Base-by-base conservation (phyloP, 148 eudicot species). In the Mesembryanthemum crystallinum region DNA sequence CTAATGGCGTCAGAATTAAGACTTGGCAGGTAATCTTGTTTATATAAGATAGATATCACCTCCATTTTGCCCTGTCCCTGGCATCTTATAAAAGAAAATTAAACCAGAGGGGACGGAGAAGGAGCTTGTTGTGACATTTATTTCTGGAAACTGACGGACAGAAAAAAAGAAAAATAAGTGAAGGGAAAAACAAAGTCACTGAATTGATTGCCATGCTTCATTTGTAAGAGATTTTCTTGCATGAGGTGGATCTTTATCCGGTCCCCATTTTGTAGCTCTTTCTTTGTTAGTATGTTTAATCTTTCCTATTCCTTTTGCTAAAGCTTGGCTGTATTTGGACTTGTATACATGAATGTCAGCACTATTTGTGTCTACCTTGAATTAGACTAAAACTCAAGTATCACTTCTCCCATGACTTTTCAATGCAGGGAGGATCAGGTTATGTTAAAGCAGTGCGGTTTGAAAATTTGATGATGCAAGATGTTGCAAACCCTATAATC, bases 1-100 rank as follows among this genome's bases (percentile, higher is more conserved):
- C 90, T 27, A 95, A 95, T 81, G 99, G 99, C 35, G 87, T 91
- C 64, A 83, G 97, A 74, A 91, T 92, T 75, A 92, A 92, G 85
- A 95, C 99, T 71, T 95, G 90, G 91, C 99, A 95, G 96, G 98
- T 95, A 88, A 65, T 55, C 37, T 27, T 69, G 20, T 64, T 74
- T 30, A n/a, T 3, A 54, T 42, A 27, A 70, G 59, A 75, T 51
- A 66, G 11, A 62, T 21, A 11, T 42, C 15, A 21, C n/a, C 63
- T 58, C 17, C 32, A 25, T 27, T 5, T 11, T 11, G 1, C 15
- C 62, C 30, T n/a, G 20, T 39, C 27, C 37, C 18, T 39, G 3
- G 0, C 4, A 28, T 17, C 5, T 11, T 3, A 6, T 51, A 24
- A 43, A 60, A 3, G 43, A 23, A 62, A 28, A 1, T 42, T 24